Percentiles rank a stretch among this genome's conserved stretches.
phyloP scores from a whole-genome alignment of 2,329 filamentous ascomycete genomes.

The Fusarium bulbicola region DNA sequence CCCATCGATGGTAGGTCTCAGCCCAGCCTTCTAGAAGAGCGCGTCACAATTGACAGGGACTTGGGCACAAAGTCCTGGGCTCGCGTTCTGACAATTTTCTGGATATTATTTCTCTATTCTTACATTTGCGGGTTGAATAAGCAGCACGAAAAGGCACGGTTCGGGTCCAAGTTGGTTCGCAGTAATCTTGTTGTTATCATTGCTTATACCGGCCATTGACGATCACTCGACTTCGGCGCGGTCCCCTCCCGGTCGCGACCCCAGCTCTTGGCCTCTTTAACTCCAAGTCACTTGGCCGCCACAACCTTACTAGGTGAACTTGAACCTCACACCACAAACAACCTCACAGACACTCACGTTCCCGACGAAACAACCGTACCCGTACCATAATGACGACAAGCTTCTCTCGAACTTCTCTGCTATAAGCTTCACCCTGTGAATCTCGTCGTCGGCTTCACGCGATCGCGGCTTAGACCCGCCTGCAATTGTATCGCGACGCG shows the following conservation, averaged over 20 bases:
- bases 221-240: slow-evolving; percentile 1
- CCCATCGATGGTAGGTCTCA: slow-evolving; percentile 2
- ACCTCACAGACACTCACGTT: neutral
- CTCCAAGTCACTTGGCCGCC: slow-evolving; percentile 14
- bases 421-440: slow-evolving; percentile 15
- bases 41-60: slow-evolving; percentile 24
- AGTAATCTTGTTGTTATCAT: neutral
- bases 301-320: slow-evolving; percentile 29
- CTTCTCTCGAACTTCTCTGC: neutral
- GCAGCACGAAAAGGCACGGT: neutral
- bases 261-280: slow-evolving; percentile 22
- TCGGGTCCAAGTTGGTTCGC: neutral
- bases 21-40: slow-evolving; percentile 28
- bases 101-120: neutral
- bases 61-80: neutral
- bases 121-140: neutral
- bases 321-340: slow-evolving; percentile 32
- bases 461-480: slow-evolving; percentile 28
- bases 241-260: slow-evolving; percentile 33
- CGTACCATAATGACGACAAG: slow-evolving; percentile 34
- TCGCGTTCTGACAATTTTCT: slow-evolving; percentile 13
- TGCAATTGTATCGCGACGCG: slow-evolving; percentile 38
- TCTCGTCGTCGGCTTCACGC: slow-evolving; percentile 28
- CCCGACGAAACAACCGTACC: neutral
- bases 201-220: neutral